Conservation (phyloP, 345 rosid species). For the Syzygium aromaticum region DNA sequence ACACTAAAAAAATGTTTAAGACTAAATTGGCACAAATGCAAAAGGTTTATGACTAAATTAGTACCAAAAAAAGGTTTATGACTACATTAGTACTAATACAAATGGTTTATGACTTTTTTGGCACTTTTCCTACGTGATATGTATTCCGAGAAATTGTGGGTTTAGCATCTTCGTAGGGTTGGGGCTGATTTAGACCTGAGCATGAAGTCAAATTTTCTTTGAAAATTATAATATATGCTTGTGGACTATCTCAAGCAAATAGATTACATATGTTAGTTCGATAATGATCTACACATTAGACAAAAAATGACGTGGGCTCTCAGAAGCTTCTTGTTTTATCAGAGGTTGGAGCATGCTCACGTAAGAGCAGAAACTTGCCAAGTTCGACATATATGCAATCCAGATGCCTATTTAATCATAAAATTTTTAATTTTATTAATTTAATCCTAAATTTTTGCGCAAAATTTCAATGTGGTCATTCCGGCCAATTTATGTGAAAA, state of each 20-base stretch:
- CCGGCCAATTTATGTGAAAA: fast-evolving
- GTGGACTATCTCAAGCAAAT: neutral
- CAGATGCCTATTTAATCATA: neutral
- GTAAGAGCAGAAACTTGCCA: neutral
- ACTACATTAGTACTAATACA: too few relatives aligned
- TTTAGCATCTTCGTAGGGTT: neutral
- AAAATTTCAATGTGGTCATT: neutral
- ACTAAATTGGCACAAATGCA: too few relatives aligned
- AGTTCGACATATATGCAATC: neutral
- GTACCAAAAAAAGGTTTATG: too few relatives aligned
- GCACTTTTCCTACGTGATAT: too few relatives aligned
- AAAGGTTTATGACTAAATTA: too few relatives aligned
- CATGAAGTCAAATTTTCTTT: neutral
- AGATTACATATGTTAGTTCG: neutral
- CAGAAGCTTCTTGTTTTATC: neutral
- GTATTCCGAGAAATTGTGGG: neutral
- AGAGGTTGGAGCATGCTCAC: neutral
- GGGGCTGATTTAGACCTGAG: neutral
- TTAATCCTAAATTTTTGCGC: neutral
- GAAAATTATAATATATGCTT: neutral
- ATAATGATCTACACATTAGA: neutral
- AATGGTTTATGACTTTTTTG: too few relatives aligned
- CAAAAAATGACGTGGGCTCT: neutral
- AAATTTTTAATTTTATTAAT: neutral
- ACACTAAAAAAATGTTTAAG: too few relatives aligned